Percentiles rank a stretch among this genome's conserved stretches.
Conservation (phyloP, 2,329 filamentous ascomycete genomes). For the Emydomyces testavorans region DNA sequence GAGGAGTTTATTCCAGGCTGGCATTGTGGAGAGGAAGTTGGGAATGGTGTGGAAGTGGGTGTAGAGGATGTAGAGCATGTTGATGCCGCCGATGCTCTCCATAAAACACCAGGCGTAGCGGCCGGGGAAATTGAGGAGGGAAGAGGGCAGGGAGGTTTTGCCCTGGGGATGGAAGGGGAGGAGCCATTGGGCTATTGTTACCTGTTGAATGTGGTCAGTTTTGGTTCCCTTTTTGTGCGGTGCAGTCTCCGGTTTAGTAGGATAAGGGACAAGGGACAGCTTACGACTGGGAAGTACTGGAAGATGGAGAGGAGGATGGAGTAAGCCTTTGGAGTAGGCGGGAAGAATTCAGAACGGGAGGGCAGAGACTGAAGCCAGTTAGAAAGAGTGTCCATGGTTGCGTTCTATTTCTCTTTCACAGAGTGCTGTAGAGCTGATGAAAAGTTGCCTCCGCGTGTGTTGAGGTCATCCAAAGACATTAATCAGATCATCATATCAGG, state of each 20-base stretch:
- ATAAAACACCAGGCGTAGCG: conserved; percentile 78
- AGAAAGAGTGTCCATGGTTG: conserved; percentile 17
- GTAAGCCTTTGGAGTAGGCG: conserved; percentile 32
- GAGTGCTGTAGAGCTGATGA: too few species aligned
- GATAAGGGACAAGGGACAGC: too few species aligned
- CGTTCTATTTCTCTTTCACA: too few species aligned
- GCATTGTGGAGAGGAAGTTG: conserved; percentile 21
- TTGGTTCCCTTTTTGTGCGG: background rate
- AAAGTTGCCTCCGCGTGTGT: too few species aligned
- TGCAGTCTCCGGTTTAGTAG: background rate
- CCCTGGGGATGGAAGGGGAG: conserved; percentile 79
- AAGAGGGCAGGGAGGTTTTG: conserved; percentile 63
- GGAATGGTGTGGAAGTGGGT: conserved; percentile 47
- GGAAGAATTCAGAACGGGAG: conserved; percentile 25
- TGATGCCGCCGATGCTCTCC: conserved; percentile 69
- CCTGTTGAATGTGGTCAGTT: conserved; percentile 36
- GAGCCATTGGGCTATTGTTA: conserved; percentile 63
- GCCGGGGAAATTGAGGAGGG: conserved; percentile 73
- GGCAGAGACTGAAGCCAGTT: conserved; percentile 21
- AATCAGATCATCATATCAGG: too few species aligned
- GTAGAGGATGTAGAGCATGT: conserved; percentile 66
- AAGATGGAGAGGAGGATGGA: conserved; percentile 27
- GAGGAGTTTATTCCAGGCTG: conserved; percentile 28
- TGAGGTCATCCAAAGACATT: too few species aligned
- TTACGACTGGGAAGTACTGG: conserved; percentile 36